Conservation (phyloP, 192 early-diverging fungal genomes). For the Coemansia sp. region DNA sequence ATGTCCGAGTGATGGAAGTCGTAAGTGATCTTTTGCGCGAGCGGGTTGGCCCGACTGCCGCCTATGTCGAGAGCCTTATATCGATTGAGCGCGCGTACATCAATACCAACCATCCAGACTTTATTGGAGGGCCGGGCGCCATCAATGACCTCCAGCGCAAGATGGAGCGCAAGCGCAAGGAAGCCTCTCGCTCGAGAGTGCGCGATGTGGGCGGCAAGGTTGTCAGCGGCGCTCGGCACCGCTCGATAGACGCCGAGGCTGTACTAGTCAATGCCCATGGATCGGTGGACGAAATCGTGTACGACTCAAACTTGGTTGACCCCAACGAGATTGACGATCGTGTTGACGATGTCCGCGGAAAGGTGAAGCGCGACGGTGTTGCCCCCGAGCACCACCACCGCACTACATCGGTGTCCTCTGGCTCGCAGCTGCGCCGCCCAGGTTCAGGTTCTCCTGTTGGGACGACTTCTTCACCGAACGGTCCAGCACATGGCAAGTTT, state of each 20-base stretch:
- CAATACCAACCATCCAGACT: constrained; percentile 81
- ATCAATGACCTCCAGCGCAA: constrained; percentile 67
- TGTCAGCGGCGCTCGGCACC: constrained; percentile 14
- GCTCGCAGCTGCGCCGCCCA: constrained; percentile 9
- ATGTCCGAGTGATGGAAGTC: constrained; percentile 69
- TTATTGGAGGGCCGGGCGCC: constrained; percentile 59
- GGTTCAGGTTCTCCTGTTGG: constrained; percentile 19
- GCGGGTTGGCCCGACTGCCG: constrained; percentile 65
- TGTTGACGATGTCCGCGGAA: constrained; percentile 35
- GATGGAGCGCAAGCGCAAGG: constrained; percentile 61
- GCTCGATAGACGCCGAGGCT: constrained; percentile 37
- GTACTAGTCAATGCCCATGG: constrained; percentile 28
- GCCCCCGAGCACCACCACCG: constrained; percentile 18
- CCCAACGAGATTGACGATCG: constrained; percentile 43
- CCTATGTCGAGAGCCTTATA: constrained; percentile 77
- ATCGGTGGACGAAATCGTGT: constrained; percentile 14
- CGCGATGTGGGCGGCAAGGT: constrained; percentile 49
- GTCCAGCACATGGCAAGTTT: constrained; percentile 24
- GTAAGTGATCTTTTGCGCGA: constrained; percentile 76
- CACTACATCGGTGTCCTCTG: constrained; percentile 19
- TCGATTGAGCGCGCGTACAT: constrained; percentile 80
- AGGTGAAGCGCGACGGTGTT: neutral
- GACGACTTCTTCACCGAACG: constrained; percentile 1
- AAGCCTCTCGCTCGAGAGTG: constrained; percentile 27
- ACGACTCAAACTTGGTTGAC: constrained; percentile 28